Conservation (phyloP, 352 stramenopile genomes). For the Pythium pyrilobum region DNA sequence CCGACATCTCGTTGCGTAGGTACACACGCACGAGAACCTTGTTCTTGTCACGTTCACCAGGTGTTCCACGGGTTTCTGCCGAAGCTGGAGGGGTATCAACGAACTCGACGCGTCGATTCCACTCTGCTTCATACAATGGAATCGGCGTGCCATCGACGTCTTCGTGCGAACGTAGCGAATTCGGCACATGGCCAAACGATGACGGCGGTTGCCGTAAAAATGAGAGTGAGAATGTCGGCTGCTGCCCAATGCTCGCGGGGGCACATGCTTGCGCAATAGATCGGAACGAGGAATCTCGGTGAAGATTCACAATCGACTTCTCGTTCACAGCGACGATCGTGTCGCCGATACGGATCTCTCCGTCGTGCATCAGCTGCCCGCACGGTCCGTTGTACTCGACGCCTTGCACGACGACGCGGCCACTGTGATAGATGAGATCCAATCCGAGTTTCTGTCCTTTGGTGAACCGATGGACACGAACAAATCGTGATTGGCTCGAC, state of each 20-base stretch:
- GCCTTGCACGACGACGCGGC: constrained; percentile 70
- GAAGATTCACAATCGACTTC: constrained; percentile 78
- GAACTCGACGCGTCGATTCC: constrained; percentile 82
- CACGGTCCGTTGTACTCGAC: constrained; percentile 64
- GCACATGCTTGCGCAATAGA: constrained; percentile 65
- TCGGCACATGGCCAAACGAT: constrained; percentile 11
- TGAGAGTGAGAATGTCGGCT: constrained; percentile 49
- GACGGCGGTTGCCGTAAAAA: constrained; percentile 58
- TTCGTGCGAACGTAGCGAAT: background rate
- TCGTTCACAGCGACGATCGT: constrained; percentile 71
- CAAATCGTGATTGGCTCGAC: constrained; percentile 32
- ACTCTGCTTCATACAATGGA: constrained; percentile 60
- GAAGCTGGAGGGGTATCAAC: constrained; percentile 26
- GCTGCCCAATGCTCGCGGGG: constrained; percentile 5
- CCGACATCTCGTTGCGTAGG: constrained; percentile 60
- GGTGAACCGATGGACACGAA: constrained; percentile 58
- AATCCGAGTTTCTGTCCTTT: constrained; percentile 58
- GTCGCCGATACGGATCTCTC: constrained; percentile 72
- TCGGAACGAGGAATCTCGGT: constrained; percentile 69
- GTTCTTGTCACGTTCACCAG: constrained; percentile 16
- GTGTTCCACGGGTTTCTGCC: background rate
- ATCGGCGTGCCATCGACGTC: background rate
- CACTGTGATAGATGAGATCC: constrained; percentile 78
- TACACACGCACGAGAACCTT: constrained; percentile 75
- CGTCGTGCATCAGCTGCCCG: constrained; percentile 50